Conservation (phyloP, 2,329 filamentous ascomycete genomes). For the Grosmannia penicillata region DNA sequence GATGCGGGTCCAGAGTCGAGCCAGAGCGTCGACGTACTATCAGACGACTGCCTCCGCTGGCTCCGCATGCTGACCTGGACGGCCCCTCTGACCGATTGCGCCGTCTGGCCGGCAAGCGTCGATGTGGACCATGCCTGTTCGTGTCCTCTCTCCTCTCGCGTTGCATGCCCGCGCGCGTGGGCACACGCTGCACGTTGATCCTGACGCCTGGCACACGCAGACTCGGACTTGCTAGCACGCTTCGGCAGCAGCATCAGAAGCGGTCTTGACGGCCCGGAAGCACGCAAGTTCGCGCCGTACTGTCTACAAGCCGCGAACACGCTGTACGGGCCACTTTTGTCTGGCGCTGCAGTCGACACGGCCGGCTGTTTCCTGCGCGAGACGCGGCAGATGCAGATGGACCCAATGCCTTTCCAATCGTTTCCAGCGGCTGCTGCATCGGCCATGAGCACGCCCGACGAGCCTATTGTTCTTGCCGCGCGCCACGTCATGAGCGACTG, state of each 20-base stretch:
- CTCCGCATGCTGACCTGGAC: constrained; percentile 11
- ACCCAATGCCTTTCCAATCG: no score
- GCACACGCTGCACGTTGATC: no score
- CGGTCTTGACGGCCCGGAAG: no score
- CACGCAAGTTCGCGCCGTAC: constrained; percentile 24
- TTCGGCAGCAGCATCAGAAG: no score
- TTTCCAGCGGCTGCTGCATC: no score
- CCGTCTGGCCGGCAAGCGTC: no score
- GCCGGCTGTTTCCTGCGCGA: constrained; percentile 36
- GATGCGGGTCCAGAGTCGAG: no score
- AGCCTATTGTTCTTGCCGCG: constrained; percentile 31
- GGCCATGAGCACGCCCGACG: no score
- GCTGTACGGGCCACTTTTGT: constrained; percentile 31
- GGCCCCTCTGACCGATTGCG: constrained; percentile 2
- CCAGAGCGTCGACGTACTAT: no score
- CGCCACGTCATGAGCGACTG: constrained; percentile 35
- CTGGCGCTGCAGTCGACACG: constrained; percentile 33
- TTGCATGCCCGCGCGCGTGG: no score
- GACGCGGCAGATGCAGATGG: constrained; percentile 29
- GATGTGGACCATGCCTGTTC: background rate
- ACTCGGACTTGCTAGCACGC: no score
- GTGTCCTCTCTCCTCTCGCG: background rate
- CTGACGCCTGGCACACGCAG: no score
- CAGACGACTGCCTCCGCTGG: constrained; percentile 8
- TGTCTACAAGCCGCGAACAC: constrained; percentile 34